These are phyloP conservation scores for Podaxis sp. DNA, from an alignment of 768 basidiomycete species.

Conservation along the genomic window DNA sequence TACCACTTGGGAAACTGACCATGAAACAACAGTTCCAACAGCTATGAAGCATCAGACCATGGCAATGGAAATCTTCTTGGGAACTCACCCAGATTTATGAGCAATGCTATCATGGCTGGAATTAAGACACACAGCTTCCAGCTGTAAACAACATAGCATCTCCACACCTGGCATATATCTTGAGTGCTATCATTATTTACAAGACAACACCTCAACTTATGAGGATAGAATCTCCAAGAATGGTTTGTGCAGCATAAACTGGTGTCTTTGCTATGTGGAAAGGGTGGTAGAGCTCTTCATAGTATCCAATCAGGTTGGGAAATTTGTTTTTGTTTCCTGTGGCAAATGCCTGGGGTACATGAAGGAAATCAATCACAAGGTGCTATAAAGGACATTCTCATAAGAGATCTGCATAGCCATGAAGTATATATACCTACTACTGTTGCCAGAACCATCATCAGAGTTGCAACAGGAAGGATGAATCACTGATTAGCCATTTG, in stretches of 20 bases:
- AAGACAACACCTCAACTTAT: not conserved
- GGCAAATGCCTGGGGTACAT: not conserved
- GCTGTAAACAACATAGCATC: slow-evolving; percentile 3
- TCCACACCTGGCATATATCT: not conserved
- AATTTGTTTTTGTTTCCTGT: not conserved
- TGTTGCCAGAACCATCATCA: slow-evolving; percentile 7
- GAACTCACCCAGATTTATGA: slow-evolving; percentile 1
- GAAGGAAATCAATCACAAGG: not conserved
- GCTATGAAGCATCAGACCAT: not conserved
- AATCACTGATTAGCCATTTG: slow-evolving; percentile 1
- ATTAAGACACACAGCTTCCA: not conserved
- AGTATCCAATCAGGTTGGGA: not conserved
- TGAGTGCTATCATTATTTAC: not conserved
- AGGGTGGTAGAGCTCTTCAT: not conserved
- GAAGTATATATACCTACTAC: not conserved
- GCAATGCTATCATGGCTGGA: not conserved
- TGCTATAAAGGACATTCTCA: not conserved
- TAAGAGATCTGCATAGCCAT: not conserved
- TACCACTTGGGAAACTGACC: not conserved
- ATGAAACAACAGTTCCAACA: not conserved
- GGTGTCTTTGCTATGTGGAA: slow-evolving; percentile 3
- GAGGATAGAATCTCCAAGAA: slow-evolving; percentile 5
- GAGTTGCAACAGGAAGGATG: slow-evolving; percentile 1
- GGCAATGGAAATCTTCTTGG: not conserved
- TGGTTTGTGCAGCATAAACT: slow-evolving; percentile 1